Evolutionary conservation across 495 filamentous ascomycete genomes (phyloP).

Genomic region (Clavariopsis aquatica): DNA sequence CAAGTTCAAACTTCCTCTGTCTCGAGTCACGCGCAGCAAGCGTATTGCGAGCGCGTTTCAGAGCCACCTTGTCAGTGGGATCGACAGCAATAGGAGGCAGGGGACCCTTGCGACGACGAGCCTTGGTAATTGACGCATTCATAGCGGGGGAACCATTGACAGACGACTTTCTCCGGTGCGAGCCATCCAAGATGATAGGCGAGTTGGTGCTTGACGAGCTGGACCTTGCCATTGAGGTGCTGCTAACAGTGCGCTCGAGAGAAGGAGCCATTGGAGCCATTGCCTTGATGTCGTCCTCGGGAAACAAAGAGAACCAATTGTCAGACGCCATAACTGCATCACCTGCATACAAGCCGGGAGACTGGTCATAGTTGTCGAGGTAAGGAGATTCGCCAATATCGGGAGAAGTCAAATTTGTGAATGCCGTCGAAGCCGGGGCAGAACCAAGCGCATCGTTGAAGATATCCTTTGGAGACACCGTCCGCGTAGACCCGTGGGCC

Average conservation of each 20-base stretch:
- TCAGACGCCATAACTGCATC: slow-evolving; percentile 45
- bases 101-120: slow-evolving; percentile 73
- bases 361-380: slow-evolving; percentile 71
- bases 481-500: slow-evolving; percentile 44
- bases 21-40: slow-evolving; percentile 94
- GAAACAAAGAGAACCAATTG: slow-evolving; percentile 70
- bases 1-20: slow-evolving; percentile 71
- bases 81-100: slow-evolving; percentile 79
- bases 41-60: slow-evolving; percentile 95
- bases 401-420: slow-evolving; percentile 84
- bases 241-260: slow-evolving; percentile 38
- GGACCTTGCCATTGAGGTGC: slow-evolving; percentile 45
- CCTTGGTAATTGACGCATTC: slow-evolving; percentile 63
- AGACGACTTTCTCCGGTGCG: slow-evolving; percentile 47
- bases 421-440: slow-evolving; percentile 77
- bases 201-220: slow-evolving; percentile 35
- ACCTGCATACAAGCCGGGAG: slow-evolving; percentile 61
- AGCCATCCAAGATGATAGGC: slow-evolving; percentile 42
- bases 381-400: slow-evolving; percentile 58
- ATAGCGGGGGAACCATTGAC: slow-evolving; percentile 49
- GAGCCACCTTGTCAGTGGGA: slow-evolving; percentile 66
- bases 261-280: slow-evolving; percentile 11
- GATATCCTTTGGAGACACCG: slow-evolving; percentile 85
- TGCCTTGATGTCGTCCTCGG: slow-evolving; percentile 47
- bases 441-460: slow-evolving; percentile 69